A percentile compares a stretch with the other conserved stretches of the same genome.
These are phyloP conservation scores for Allomyces macrogynus DNA, from an alignment of 192 early-diverging fungal genomes.

Conservation along the genomic window DNA sequence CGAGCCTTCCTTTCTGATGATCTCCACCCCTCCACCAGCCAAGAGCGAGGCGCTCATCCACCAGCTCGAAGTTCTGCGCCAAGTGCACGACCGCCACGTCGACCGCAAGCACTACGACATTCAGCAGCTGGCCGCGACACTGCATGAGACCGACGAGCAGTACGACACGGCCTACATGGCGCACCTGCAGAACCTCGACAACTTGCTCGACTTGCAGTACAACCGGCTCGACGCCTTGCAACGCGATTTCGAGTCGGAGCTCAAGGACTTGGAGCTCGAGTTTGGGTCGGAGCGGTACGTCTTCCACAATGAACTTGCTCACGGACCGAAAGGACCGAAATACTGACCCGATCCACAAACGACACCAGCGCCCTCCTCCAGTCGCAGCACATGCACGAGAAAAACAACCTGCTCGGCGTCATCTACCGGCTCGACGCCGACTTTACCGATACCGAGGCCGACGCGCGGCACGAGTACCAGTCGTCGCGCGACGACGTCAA, in stretches of 20 bases:
- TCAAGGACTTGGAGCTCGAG: conserved; percentile 24
- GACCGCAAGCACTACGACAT: conserved; percentile 23
- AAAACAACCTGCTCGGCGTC: conserved; percentile 30
- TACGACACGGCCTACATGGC: conserved; percentile 24
- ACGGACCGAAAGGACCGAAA: too few relatives aligned
- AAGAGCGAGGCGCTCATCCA: conserved; percentile 19
- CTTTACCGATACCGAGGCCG: conserved; percentile 34
- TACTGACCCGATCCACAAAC: neutral
- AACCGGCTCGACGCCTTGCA: conserved; percentile 19
- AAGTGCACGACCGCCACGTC: conserved; percentile 27
- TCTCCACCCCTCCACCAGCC: conserved; percentile 10
- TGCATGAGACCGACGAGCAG: conserved; percentile 33
- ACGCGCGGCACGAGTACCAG: conserved; percentile 39
- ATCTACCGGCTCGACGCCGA: conserved; percentile 31
- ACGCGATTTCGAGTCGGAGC: conserved; percentile 24
- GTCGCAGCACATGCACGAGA: conserved; percentile 24
- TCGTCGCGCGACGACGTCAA: conserved; percentile 34
- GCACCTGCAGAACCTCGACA: conserved; percentile 36
- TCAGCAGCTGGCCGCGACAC: conserved; percentile 14
- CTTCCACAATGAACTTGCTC: neutral
- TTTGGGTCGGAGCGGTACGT: conserved; percentile 29
- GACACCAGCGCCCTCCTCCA: conserved; percentile 19
- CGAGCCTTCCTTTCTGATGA: too few relatives aligned
- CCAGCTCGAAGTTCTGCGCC: conserved; percentile 20
- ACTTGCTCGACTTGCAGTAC: conserved; percentile 29